These are phyloP conservation scores for Ustilago crameri DNA, from an alignment of 1,284 basidiomycete species.

Conservation along the genomic window DNA sequence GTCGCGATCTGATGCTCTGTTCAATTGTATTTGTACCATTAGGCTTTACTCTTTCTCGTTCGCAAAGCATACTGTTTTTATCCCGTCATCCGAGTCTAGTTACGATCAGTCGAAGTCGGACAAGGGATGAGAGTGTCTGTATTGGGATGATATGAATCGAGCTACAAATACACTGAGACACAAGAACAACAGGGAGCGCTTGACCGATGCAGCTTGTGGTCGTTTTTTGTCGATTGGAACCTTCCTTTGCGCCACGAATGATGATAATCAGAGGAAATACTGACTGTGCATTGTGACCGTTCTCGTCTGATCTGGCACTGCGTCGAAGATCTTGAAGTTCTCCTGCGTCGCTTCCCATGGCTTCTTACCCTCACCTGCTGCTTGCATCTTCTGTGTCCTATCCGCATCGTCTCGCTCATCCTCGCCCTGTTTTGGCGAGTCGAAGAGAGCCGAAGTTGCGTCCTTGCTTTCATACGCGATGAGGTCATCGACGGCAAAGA, in stretches of 20 bases:
- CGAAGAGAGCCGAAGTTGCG: slow-evolving; percentile 75
- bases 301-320: slow-evolving; percentile 54
- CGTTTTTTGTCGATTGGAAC: too few relatives aligned
- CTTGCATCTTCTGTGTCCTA: slow-evolving; percentile 1
- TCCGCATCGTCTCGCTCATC: slow-evolving; percentile 18
- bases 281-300: slow-evolving; percentile 42
- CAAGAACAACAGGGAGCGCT: too few relatives aligned
- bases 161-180: slow-evolving; percentile 31
- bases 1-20: background rate
- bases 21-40: slow-evolving; percentile 28
- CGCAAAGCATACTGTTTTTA: slow-evolving; percentile 9
- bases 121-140: too few relatives aligned
- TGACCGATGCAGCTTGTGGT: too few relatives aligned
- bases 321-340: slow-evolving; percentile 70
- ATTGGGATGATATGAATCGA: background rate
- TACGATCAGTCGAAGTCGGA: too few relatives aligned
- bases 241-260: too few relatives aligned
- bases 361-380: slow-evolving; percentile 7
- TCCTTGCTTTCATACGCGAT: slow-evolving; percentile 46
- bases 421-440: slow-evolving; percentile 75
- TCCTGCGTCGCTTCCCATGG: slow-evolving; percentile 44
- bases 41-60: background rate
- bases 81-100: background rate
- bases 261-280: slow-evolving; percentile 29
- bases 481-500: slow-evolving; percentile 81